Conservation (phyloP, 768 basidiomycete genomes). For the Pholiota microspora region DNA sequence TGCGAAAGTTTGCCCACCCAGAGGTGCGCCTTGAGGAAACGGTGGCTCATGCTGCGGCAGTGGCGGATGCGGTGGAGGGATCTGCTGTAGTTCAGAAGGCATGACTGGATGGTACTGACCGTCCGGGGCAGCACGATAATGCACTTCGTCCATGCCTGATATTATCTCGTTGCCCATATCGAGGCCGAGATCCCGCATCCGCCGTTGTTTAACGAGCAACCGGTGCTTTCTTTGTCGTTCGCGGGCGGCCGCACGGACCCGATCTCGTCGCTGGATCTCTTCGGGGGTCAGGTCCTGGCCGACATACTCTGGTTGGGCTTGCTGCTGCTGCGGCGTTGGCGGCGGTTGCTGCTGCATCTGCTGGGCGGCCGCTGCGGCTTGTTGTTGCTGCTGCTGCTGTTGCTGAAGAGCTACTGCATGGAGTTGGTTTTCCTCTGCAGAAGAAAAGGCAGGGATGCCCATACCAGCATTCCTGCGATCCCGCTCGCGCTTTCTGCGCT, state of each 20-base stretch:
- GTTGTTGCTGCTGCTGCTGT: conserved; percentile 23
- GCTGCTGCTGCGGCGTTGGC: conserved; percentile 20
- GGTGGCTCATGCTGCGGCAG: conserved; percentile 49
- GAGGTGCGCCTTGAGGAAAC: conserved; percentile 54
- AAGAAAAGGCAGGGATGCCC: conserved; percentile 39
- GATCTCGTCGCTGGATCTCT: conserved; percentile 64
- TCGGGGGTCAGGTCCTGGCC: conserved; percentile 48
- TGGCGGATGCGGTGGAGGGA: conserved; percentile 33
- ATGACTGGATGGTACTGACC: conserved; percentile 44
- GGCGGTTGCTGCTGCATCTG: conserved; percentile 22
- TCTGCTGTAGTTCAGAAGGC: conserved; percentile 36
- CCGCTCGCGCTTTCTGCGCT: conserved; percentile 80
- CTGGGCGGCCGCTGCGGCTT: conserved; percentile 15
- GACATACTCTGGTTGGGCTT: conserved; percentile 11
- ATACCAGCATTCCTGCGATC: conserved; percentile 43
- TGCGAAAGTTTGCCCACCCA: conserved; percentile 77
- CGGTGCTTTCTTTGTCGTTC: conserved; percentile 85
- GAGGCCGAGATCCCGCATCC: conserved; percentile 78
- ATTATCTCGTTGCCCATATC: conserved; percentile 78
- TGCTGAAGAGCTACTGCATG: conserved; percentile 23
- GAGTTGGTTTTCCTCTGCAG: conserved; percentile 28
- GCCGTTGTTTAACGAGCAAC: conserved; percentile 71
- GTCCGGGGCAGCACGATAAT: conserved; percentile 55
- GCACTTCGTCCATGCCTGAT: conserved; percentile 62
- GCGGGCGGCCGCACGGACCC: conserved; percentile 72